Base-by-base conservation (phyloP, 78 protist genomes). In the Isochrysis galbana region DNA sequence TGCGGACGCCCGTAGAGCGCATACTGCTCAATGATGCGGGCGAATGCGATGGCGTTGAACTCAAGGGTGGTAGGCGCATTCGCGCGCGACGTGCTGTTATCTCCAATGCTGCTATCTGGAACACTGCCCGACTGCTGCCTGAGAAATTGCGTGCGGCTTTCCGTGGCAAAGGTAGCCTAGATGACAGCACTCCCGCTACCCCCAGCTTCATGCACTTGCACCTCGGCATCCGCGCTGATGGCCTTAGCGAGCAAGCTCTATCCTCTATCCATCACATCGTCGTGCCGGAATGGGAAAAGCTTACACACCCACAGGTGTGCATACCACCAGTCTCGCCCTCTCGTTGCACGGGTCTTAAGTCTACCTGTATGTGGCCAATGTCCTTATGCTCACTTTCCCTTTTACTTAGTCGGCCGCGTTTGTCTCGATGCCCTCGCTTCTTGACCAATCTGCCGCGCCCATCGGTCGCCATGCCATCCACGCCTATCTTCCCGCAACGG, bases 401-500 rank as follows among this genome's bases (percentile, higher is more conserved):
- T n/a, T n/a, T n/a, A n/a, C n/a, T n/a, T n/a, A n/a, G 82, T 72
- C 82, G 44, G 19, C 83, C 46, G 48, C 69, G 19, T 84, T 91
- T 51, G 48, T 91, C 51, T 78, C 82, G 38, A 0, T 91, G 39
- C 89, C 93, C 48, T 51, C 93, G 10, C 67, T 51, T 17, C 70
- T 91, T 34, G 93, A 91, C 78, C 89, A 74, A 0, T 4, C 25
- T 55, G 23, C 38, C 44, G 93, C 93, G 82, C 93, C 93, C 36
- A 46, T 21, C 22, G 93, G 93, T 78, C 38, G n/a, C 45, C 89
- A 48, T 48, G 93, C 51, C 41, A 1, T 91, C 32, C 93, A 91
- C 89, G 93, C 93, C 74, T 91, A 91, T 89, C 36, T 80, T 34
- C 88, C 88, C 47, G 88, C 88, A 22, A 91, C 84, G 45, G 93